Conservation (phyloP, 2,329 filamentous ascomycete species). For the Aspergillus neotritici region DNA sequence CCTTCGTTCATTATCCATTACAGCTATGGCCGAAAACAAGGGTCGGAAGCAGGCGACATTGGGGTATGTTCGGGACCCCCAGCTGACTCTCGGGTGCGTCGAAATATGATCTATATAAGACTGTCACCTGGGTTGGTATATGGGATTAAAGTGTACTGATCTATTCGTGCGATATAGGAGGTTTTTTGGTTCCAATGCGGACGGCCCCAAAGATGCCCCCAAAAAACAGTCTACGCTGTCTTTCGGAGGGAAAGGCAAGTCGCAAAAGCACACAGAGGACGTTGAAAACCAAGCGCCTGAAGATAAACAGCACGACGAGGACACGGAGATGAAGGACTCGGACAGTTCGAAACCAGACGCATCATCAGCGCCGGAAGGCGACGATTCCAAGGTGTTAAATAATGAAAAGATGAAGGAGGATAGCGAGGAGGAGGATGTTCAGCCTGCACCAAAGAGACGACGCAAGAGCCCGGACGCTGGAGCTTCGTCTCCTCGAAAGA, state of each 20-base stretch:
- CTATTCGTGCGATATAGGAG: conserved; percentile 53
- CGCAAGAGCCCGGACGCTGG: conserved; percentile 31
- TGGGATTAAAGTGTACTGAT: conserved; percentile 1
- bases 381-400: conserved; percentile 11
- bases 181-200: conserved; percentile 70
- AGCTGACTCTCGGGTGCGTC: conserved; percentile 68
- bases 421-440: conserved; percentile 48
- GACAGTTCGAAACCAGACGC: background rate
- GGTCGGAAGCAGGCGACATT: conserved; percentile 68
- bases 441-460: conserved; percentile 55
- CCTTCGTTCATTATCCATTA: background rate
- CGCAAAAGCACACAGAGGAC: conserved; percentile 25
- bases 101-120: background rate
- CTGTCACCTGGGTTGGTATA: too few relatives aligned
- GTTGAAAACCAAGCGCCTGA: conserved; percentile 6
- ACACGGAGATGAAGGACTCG: conserved; percentile 6
- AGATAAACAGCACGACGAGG: conserved; percentile 10
- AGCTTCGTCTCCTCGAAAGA: conserved; percentile 30
- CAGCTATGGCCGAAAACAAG: conserved; percentile 16
- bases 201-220: conserved; percentile 48
- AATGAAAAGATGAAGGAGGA: conserved; percentile 33
- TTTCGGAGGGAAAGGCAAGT: conserved; percentile 55
- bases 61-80: conserved; percentile 75
- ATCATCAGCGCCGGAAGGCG: background rate
- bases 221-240: conserved; percentile 73